Base-by-base conservation (phyloP, 2,329 filamentous ascomycete species). In the Monosporascus cannonballus region DNA sequence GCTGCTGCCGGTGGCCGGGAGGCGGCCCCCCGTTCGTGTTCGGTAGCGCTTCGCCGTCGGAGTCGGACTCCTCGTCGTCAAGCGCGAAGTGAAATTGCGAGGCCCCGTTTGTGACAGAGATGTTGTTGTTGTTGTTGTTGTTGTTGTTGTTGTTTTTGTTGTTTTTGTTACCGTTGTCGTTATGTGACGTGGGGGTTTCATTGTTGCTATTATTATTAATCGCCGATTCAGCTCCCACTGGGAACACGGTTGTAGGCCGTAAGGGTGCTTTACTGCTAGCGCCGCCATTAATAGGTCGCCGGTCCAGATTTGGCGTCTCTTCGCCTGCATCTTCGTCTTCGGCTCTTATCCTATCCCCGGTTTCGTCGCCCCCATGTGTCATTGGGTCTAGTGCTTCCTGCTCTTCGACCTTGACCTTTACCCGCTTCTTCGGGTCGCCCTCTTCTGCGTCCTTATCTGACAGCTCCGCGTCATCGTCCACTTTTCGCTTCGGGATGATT, bases 31-130 rank as follows among this genome's bases (percentile, higher is more conserved):
- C 18, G 18, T 20, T 24, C 17, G 47, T 39, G 41, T 56, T 56
- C 24, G 51, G 45, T 3, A 57, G 30, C 3, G 42, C 22, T 27
- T 65, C 59, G 15, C 56, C 53, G 17, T 61, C 57, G 15, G 54
- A 56, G 5, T 62, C 61, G n/a, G 56, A 57, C 27, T 53, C 53
- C 2, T 53, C 50, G 1, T 52, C 52, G 20, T 22, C 20, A 3
- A 67, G 49, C 30, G 64, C 60, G 52, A 60, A 68, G 47, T 67
- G 66, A 42, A 68, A 68, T 41, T 65, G 59, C 17, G 48, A 59
- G 24, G 51, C 56, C 45, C 45, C 25, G 22, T 9, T 9, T 22
- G 34, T 27, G 27, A 36, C 48, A 7, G 30, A 14, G 9, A 48
- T 18, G 8, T 53, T 24, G 47, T 48, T 11, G 49, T 7, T 25